Percentiles rank a stretch among this genome's conserved stretches.
phyloP scores from a whole-genome alignment of 352 stramenopile species.

The Phytophthora idaei region DNA sequence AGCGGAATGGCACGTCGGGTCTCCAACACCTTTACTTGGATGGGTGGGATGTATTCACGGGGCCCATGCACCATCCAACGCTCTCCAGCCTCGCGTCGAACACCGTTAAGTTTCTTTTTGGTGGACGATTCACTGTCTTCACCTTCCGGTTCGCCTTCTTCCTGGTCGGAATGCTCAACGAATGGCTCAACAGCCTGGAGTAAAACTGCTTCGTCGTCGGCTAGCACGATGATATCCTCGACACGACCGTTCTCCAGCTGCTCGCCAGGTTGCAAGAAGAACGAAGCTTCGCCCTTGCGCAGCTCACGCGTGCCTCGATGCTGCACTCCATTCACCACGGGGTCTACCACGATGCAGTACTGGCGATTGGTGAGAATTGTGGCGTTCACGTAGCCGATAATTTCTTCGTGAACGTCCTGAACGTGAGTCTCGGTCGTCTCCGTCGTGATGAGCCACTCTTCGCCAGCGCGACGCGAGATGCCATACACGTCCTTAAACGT shows the following conservation, averaged over 20 bases:
- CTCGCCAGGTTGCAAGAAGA: constrained; percentile 77
- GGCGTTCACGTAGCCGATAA: constrained; percentile 61
- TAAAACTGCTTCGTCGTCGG: constrained; percentile 80
- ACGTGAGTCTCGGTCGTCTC: constrained; percentile 79
- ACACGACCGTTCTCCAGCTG: constrained; percentile 63
- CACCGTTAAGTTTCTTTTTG: constrained; percentile 22
- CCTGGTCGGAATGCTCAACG: constrained; percentile 40
- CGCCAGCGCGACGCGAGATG: constrained; percentile 69
- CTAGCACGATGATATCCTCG: constrained; percentile 70
- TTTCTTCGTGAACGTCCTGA: constrained; percentile 78
- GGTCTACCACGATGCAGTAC: constrained; percentile 83
- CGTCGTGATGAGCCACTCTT: constrained; percentile 81
- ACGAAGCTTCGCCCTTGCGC: constrained; percentile 71
- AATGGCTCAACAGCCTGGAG: constrained; percentile 76
- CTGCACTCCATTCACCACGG: constrained; percentile 66
- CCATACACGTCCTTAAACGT: constrained; percentile 83
- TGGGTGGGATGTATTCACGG: constrained; percentile 79
- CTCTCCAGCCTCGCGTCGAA: constrained; percentile 67
- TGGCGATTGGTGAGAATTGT: constrained; percentile 82
- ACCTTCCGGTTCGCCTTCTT: constrained; percentile 17
- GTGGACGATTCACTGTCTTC: constrained; percentile 15
- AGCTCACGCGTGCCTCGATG: constrained; percentile 74
- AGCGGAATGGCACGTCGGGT: constrained; percentile 79
- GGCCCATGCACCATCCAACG: constrained; percentile 86
- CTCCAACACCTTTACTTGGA: constrained; percentile 78